Conservation (phyloP, 176 grass and related monocot species). For the Coix lacrymajobi region DNA sequence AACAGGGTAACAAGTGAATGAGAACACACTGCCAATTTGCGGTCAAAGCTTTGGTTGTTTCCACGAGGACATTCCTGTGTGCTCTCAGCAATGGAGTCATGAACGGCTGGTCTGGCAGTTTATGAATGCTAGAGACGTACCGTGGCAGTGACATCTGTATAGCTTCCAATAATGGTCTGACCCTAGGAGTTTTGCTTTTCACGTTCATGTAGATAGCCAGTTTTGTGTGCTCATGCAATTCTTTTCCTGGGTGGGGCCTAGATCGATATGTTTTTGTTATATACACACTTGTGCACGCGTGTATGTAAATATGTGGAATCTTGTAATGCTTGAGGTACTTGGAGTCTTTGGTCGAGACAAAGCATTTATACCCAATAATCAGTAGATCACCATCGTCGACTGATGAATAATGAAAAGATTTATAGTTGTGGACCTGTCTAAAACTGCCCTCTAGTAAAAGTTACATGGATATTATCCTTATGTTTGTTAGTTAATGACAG, state of each 20-base stretch:
- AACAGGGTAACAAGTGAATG: slow-evolving; percentile 54
- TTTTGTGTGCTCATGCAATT: slow-evolving; percentile 46
- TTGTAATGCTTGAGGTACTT: slow-evolving; percentile 10
- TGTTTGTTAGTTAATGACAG: background rate
- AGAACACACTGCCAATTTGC: background rate
- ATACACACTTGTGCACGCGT: slow-evolving; percentile 3
- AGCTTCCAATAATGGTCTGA: slow-evolving; percentile 45
- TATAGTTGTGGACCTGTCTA: background rate
- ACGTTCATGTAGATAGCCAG: slow-evolving; percentile 39
- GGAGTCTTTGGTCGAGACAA: background rate
- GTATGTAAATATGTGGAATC: slow-evolving; percentile 38
- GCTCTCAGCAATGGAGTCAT: slow-evolving; percentile 11
- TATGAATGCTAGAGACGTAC: slow-evolving; percentile 2
- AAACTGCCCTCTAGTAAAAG: background rate
- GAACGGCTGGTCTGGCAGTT: background rate
- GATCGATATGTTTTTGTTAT: slow-evolving; percentile 24
- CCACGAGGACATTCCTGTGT: slow-evolving; percentile 16
- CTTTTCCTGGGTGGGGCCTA: slow-evolving; percentile 26
- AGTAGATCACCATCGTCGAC: background rate
- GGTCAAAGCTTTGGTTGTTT: slow-evolving; percentile 31
- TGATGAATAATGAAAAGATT: background rate
- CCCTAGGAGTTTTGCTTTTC: slow-evolving; percentile 43
- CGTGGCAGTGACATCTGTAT: slow-evolving; percentile 25
- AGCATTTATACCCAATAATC: slow-evolving; percentile 25
- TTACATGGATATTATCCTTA: background rate